Conservation (phyloP, 129 eudicot genomes). For the Heracleum sosnowskyi region DNA sequence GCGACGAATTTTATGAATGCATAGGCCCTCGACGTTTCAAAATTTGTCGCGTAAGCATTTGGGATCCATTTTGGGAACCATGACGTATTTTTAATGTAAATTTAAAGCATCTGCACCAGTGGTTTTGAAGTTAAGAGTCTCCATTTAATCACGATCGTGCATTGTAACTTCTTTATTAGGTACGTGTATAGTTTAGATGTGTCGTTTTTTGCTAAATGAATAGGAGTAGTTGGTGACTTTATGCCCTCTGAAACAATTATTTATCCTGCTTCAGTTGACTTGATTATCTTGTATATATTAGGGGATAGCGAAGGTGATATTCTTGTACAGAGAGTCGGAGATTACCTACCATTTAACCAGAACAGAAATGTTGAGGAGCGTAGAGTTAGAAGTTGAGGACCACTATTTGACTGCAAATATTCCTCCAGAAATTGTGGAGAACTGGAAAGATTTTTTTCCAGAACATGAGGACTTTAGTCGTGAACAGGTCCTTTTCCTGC, state of each 20-base stretch:
- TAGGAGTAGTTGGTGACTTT: conserved; percentile 4
- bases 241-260: neutral
- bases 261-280: neutral
- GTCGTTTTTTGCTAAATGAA: no score
- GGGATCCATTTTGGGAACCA: neutral
- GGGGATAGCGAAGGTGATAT: neutral
- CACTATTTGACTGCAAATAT: conserved; percentile 29
- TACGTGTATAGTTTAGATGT: neutral
- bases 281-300: neutral
- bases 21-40: neutral
- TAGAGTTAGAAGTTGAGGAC: conserved; percentile 8
- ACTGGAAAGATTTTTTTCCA: conserved; percentile 37
- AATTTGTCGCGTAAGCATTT: no score
- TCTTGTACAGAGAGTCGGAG: no score
- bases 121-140: neutral
- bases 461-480: conserved; percentile 57
- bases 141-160: neutral
- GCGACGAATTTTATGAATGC: neutral
- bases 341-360: neutral
- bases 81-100: neutral
- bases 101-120: neutral
- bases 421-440: conserved; percentile 50
- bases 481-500: conserved; percentile 65
- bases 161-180: neutral
- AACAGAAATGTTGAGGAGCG: neutral